Percentiles rank a stretch among this genome's conserved stretches.
These are phyloP conservation scores for Exophiala calicioides DNA, from an alignment of 2,329 filamentous ascomycete genomes.

Conservation along the genomic window DNA sequence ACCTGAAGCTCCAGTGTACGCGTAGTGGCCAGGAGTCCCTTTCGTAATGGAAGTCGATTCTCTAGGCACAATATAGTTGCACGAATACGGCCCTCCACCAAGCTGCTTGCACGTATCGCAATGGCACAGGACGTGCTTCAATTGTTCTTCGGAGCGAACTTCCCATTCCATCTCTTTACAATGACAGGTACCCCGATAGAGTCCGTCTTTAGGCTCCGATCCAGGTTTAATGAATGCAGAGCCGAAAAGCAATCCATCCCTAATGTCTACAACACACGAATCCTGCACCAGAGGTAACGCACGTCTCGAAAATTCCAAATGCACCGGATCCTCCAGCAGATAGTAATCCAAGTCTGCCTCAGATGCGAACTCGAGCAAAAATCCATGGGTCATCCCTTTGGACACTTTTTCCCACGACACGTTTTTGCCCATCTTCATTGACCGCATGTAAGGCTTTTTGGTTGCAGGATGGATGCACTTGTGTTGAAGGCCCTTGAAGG, in stretches of 20 bases:
- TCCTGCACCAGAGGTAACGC: constrained; percentile 17
- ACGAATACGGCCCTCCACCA: constrained; percentile 11
- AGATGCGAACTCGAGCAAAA: constrained; percentile 66
- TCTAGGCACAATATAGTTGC: constrained; percentile 11
- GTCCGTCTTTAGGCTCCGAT: background rate
- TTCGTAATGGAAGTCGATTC: constrained; percentile 4
- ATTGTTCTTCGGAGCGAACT: constrained; percentile 1
- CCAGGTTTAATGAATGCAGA: background rate
- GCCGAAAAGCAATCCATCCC: background rate
- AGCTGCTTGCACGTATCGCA: constrained; percentile 16
- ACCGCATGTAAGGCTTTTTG: constrained; percentile 60
- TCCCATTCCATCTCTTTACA: no score
- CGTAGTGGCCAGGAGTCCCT: background rate
- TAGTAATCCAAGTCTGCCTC: constrained; percentile 69
- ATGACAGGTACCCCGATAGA: constrained; percentile 11
- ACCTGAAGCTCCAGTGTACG: constrained; percentile 2
- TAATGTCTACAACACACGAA: constrained; percentile 9
- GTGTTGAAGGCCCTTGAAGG: constrained; percentile 56
- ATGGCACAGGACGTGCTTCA: constrained; percentile 14
- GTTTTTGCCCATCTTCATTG: constrained; percentile 59
- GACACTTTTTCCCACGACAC: constrained; percentile 38
- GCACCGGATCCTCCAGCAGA: constrained; percentile 62
- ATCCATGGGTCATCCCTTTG: constrained; percentile 65
- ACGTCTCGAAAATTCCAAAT: constrained; percentile 52
- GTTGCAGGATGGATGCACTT: constrained; percentile 61